Conservation (phyloP, 1,139 yeast species). For the Geotrichum aggregatum region DNA sequence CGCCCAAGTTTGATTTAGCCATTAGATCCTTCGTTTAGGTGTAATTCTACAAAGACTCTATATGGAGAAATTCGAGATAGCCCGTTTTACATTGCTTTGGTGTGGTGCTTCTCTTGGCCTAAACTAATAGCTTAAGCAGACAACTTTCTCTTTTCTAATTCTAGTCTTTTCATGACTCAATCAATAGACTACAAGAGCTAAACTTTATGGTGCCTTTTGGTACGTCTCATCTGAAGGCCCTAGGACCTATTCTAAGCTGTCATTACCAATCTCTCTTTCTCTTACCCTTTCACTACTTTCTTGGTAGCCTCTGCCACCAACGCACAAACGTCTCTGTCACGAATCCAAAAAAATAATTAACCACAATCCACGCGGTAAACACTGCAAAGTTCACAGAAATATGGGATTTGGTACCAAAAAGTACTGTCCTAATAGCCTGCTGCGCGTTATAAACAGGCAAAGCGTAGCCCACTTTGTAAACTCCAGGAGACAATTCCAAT, state of each 20-base stretch:
- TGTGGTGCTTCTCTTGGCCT: no score
- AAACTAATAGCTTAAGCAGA: no score
- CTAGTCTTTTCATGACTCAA: no score
- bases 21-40: no score
- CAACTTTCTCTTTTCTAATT: no score
- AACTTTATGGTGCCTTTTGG: background rate
- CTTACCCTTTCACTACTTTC: background rate
- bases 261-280: background rate
- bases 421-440: slow-evolving; percentile 53
- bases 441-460: slow-evolving; percentile 61
- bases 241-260: background rate
- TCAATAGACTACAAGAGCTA: no score
- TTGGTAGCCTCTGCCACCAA: slow-evolving; percentile 8
- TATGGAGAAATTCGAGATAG: no score
- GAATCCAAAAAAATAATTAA: slow-evolving; percentile 40
- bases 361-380: slow-evolving; percentile 54
- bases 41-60: no score
- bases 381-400: slow-evolving; percentile 59
- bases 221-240: background rate
- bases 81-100: no score
- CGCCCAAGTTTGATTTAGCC: no score
- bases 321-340: slow-evolving; percentile 10
- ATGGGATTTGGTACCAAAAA: slow-evolving; percentile 53
- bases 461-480: slow-evolving; percentile 61
- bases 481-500: slow-evolving; percentile 48